Evolutionary conservation across 2,329 filamentous ascomycete genomes (phyloP), one percentile per base, ranked within the genome.

Genomic region (Onygenales sp.): DNA sequence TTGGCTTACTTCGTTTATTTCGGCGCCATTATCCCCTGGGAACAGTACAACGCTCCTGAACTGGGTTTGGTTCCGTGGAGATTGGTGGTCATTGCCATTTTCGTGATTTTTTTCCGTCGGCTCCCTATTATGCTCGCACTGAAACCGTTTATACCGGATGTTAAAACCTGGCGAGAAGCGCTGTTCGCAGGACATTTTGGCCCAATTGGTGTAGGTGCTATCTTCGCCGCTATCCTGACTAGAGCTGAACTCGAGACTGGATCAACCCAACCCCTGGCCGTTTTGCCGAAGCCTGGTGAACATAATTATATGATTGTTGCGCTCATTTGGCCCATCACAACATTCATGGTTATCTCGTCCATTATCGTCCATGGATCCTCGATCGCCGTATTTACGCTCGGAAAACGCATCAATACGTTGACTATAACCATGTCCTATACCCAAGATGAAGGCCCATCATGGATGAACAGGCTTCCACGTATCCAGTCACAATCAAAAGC

Each of bases 291-390:
- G 21, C 73, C 72, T 6, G 70, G 77, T 1, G 77, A 79, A 0
- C 72, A 86, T 53, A 78, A 85, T 60, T 86, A 85, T 59, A 79
- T 82, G 34, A 77, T 96, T 34, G 84, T 97, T 50, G 80, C 87
- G 52, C 74, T 95, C 32, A 94, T 98, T 47, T 98, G 93, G 93
- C 93, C 93, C 0, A 91, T 98, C 54, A 88, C 88, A 0, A 89
- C 88, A 0, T 98, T 98, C 70, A 75, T 98, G 63, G 92, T 98
- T 56, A 88, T 98, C 51, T 80, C 87, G 3, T 98, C 93, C 10
- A 98, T 98, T 62, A 72, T 97, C 39, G 88, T 98, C 1, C 93
- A 98, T 64, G 93, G 93, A 21, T 97, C 93, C n/a, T 97, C 93
- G 0, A 87, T 98, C 61, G 93, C 93, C 4, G 93, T 98, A 7